Conservation (phyloP, 163 green algal genomes). For the Coccomyxa subellipsoidea region DNA sequence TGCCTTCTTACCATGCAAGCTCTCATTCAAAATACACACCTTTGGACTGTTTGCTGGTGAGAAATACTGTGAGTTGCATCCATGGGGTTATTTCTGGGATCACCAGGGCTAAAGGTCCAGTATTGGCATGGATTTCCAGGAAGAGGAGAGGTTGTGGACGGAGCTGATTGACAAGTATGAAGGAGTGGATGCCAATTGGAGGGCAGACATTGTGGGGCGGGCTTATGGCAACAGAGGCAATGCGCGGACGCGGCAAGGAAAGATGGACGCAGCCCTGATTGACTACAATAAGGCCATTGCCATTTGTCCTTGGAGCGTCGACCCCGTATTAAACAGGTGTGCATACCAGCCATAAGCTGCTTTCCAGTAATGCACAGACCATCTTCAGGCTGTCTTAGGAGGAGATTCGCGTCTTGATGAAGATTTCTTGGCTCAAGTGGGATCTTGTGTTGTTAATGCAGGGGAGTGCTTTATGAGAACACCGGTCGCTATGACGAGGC, state of each 20-base stretch:
- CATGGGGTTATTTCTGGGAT: too few species aligned
- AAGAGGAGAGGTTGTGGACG: slow-evolving; percentile 80
- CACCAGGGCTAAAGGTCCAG: too few species aligned
- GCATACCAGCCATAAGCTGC: not conserved
- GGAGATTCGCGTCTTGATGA: too few species aligned
- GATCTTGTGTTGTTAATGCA: too few species aligned
- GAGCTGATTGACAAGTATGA: slow-evolving; percentile 75
- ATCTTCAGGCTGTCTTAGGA: too few species aligned
- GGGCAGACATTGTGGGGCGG: slow-evolving; percentile 70
- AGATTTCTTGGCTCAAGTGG: too few species aligned
- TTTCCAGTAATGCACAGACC: too few species aligned
- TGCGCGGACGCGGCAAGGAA: slow-evolving; percentile 71
- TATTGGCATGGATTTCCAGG: slow-evolving; percentile 28
- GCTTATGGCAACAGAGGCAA: slow-evolving; percentile 89
- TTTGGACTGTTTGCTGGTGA: too few species aligned
- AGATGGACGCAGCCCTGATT: slow-evolving; percentile 64
- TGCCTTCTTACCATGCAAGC: too few species aligned
- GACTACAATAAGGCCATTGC: slow-evolving; percentile 83
- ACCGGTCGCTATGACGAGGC: slow-evolving; percentile 75
- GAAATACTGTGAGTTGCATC: too few species aligned
- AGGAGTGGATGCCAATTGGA: slow-evolving; percentile 60
- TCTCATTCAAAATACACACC: not conserved
- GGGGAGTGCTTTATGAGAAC: slow-evolving; percentile 77
- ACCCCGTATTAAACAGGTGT: slow-evolving; percentile 65
- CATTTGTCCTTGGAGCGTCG: slow-evolving; percentile 69